phyloP scores from a whole-genome alignment of 163 green algal genomes.

The Prototheca cutis region DNA sequence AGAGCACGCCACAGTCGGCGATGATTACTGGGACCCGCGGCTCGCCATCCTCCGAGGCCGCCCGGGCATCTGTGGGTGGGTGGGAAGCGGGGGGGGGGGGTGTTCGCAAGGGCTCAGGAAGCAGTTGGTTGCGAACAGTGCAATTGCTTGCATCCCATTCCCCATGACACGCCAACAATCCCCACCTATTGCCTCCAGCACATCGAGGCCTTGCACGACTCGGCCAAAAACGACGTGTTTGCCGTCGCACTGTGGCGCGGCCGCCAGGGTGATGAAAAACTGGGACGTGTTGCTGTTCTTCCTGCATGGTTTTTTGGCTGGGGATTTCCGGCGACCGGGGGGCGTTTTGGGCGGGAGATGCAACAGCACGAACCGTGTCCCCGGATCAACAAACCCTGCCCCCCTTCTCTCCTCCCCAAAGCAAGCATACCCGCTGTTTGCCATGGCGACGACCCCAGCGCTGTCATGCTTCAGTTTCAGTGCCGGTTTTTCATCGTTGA shows the following conservation, averaged over 20 bases:
- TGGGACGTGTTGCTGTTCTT: conserved; percentile 76
- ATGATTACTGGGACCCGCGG: too few relatives aligned
- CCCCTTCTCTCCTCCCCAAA: neutral
- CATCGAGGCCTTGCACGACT: conserved; percentile 65
- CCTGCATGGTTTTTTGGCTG: too few relatives aligned
- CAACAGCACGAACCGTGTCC: neutral
- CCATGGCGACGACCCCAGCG: conserved; percentile 56
- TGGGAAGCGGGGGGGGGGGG: too few relatives aligned
- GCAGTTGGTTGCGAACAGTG: too few relatives aligned
- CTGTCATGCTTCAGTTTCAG: conserved; percentile 60
- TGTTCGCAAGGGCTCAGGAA: too few relatives aligned
- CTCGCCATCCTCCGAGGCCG: too few relatives aligned
- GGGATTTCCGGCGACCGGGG: neutral
- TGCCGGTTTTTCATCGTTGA: conserved; percentile 73
- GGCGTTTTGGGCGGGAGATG: neutral
- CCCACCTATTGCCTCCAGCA: conserved; percentile 57
- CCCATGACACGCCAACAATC: too few relatives aligned
- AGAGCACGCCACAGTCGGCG: too few relatives aligned
- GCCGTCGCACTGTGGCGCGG: conserved; percentile 54
- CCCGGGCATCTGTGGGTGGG: too few relatives aligned
- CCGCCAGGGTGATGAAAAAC: conserved; percentile 74
- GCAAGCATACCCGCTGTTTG: conserved; percentile 13
- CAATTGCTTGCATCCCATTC: too few relatives aligned
- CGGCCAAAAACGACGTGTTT: conserved; percentile 80
- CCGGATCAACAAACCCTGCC: neutral